Base-by-base conservation (phyloP, 495 filamentous ascomycete species). In the Patellaria atrata region DNA sequence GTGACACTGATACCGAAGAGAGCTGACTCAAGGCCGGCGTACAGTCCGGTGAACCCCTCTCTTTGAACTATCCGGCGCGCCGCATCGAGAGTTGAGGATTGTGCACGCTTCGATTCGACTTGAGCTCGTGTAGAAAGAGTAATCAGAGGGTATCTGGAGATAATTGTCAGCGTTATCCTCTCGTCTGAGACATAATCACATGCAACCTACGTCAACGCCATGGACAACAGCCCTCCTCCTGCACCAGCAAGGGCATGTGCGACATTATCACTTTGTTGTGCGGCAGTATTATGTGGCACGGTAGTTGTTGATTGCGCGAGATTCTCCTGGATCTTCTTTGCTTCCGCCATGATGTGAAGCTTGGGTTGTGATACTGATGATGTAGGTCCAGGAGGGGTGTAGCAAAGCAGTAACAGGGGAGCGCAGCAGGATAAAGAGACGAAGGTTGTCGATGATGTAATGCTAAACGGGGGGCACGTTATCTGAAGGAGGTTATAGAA, bases 1-100 rank as follows among this genome's bases (percentile, higher is more conserved):
- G 89, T 99, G 38, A 99, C 77, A 56, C 79, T 87, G 61, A 96
- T 96, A 47, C 91, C 89, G 56, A 99, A 94, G 3, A 99, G 66
- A 6, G 89, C 89, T 15, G 78, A 86, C 47, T 87, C 77, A 22
- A 94, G 67, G 7, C 85, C 85, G 3, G 85, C 73, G 55, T 89
- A 96, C 3, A 99, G 69, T 10, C 91, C 91, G 0, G 67, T 60
- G 18, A 93, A 61, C 30, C 89, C 89, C 58, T 99, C 91, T 43
- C 89, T 75, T 45, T 84, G 73, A 26, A 99, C 67, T 49, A 99
- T 96, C 43, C 77, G 77, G 33, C 79, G 74, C 37, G 86, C 70
- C 10, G 89, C 82, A 41, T 83, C 71, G 29, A 81, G 66, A 42
- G 84, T 82, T 30, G 74, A 69, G 5, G 82, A 80, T 31, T 91